These are phyloP conservation scores for Puccinia horiana DNA, from an alignment of 1,284 basidiomycete species.

Conservation along the genomic window DNA sequence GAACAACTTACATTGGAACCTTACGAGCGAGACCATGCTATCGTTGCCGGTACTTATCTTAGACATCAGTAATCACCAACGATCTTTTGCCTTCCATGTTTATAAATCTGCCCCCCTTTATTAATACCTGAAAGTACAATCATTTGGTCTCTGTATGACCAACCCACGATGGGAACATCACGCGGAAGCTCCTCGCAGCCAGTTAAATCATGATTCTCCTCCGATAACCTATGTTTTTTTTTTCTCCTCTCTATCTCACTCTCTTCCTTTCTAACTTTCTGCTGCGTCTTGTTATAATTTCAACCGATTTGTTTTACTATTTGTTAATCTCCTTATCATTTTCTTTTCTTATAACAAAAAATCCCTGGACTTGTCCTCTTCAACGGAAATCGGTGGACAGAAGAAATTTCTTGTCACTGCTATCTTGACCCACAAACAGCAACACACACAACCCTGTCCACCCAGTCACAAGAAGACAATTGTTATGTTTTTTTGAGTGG, in stretches of 20 bases:
- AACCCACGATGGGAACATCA: not conserved
- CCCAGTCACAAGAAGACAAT: no score
- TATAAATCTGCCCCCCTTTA: not conserved
- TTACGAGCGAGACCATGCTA: conserved; percentile 62
- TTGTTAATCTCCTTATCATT: not conserved
- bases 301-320: not conserved
- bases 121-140: not conserved
- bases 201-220: no score
- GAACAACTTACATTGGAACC: conserved; percentile 77
- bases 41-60: conserved; percentile 59
- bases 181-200: not conserved
- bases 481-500: no score
- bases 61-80: conserved; percentile 23
- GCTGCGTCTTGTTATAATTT: not conserved
- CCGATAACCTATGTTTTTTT: not conserved
- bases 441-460: no score
- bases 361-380: not conserved
- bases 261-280: not conserved
- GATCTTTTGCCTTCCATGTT: not conserved
- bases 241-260: not conserved
- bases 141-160: not conserved
- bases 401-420: no score
- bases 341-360: not conserved
- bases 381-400: not conserved
- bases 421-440: no score